phyloP scores from a whole-genome alignment of 129 eudicot genomes.

The Tagetes patula region DNA sequence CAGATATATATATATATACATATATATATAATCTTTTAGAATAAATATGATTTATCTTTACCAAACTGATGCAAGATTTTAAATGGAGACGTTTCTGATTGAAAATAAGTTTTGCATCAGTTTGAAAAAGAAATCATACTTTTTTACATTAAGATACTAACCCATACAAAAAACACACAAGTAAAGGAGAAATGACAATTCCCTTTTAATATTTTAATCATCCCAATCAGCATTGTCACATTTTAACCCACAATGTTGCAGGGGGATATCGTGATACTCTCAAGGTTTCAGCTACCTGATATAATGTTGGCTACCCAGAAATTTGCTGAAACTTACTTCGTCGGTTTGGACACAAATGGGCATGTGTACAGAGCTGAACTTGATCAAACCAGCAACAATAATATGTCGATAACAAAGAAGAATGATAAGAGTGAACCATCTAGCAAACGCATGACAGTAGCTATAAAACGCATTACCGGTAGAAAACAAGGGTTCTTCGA shows the following conservation, averaged over 20 bases:
- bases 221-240: not conserved
- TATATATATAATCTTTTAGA: too few relatives aligned
- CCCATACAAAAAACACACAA: not conserved
- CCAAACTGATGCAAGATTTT: too few relatives aligned
- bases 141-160: not conserved
- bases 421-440: not conserved
- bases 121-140: too few relatives aligned
- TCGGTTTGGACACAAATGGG: not conserved
- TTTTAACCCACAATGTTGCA: not conserved
- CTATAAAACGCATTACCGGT: not conserved
- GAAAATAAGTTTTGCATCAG: not conserved
- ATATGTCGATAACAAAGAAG: not conserved
- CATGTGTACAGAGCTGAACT: constrained; percentile 17
- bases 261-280: constrained; percentile 16
- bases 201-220: not conserved
- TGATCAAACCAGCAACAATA: not conserved
- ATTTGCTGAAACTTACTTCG: not conserved
- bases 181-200: not conserved
- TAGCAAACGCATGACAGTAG: not conserved
- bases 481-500: not conserved
- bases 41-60: too few relatives aligned
- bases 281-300: not conserved
- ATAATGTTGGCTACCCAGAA: not conserved
- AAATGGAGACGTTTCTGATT: too few relatives aligned
- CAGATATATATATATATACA: too few relatives aligned